A percentile compares a stretch with the other conserved stretches of the same genome.
phyloP scores from a whole-genome alignment of 805 yeast species.

The Kodamaea restingae region DNA sequence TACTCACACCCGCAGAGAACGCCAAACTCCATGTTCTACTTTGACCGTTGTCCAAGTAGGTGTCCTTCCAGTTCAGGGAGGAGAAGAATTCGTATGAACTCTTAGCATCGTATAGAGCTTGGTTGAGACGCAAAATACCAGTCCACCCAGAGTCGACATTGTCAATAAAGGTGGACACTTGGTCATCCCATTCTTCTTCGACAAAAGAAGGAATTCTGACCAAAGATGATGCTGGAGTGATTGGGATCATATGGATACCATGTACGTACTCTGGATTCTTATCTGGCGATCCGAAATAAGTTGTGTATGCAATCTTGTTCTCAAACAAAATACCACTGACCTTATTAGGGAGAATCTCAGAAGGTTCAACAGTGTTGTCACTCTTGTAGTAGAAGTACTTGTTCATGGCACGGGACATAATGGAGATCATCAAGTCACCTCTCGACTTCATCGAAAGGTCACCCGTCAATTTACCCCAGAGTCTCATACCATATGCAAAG shows the following conservation, averaged over 20 bases:
- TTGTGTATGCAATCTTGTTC: conserved; percentile 22
- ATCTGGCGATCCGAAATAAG: conserved; percentile 19
- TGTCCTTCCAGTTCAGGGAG: conserved; percentile 22
- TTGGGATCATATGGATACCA: conserved; percentile 26
- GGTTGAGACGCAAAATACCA: conserved; percentile 48
- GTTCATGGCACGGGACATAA: conserved; percentile 19
- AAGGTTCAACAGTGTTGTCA: conserved; percentile 18
- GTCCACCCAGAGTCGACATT: conserved; percentile 58
- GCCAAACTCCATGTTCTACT: conserved; percentile 62
- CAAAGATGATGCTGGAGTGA: conserved; percentile 22
- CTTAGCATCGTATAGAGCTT: conserved; percentile 42
- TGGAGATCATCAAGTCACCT: conserved; percentile 23
- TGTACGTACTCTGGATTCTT: conserved; percentile 19
- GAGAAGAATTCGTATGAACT: conserved; percentile 42
- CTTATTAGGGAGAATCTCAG: conserved; percentile 15
- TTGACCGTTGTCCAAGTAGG: conserved; percentile 57
- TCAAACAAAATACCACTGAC: conserved; percentile 23
- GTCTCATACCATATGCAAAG: conserved; percentile 24
- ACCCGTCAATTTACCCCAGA: conserved; percentile 21
- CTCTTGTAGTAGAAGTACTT: conserved; percentile 17
- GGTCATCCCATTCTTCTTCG: conserved; percentile 23
- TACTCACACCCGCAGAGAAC: conserved; percentile 48
- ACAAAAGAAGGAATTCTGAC: conserved; percentile 17
- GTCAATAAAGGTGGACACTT: conserved; percentile 29
- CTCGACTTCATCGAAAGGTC: conserved; percentile 23